phyloP scores from a whole-genome alignment of 371 early-diverging fungal species.

The Lichtheimia ramosa region DNA sequence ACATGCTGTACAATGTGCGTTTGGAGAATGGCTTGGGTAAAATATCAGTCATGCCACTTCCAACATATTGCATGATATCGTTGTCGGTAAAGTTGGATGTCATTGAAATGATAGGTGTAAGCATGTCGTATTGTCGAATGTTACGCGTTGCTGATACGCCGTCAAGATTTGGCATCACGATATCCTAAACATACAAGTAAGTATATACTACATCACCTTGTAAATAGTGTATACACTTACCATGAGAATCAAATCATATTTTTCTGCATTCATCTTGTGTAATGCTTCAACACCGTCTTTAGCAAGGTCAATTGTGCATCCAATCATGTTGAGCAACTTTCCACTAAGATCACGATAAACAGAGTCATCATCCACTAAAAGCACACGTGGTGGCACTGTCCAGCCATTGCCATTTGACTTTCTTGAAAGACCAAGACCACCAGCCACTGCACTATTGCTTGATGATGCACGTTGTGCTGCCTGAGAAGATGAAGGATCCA shows the following conservation, averaged over 20 bases:
- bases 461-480: not conserved
- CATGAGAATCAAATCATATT: slow-evolving; percentile 82
- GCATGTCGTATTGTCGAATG: slow-evolving; percentile 73
- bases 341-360: slow-evolving; percentile 66
- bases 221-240: slow-evolving; percentile 25
- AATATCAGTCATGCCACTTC: slow-evolving; percentile 82
- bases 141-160: slow-evolving; percentile 72
- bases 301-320: slow-evolving; percentile 73
- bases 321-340: slow-evolving; percentile 64
- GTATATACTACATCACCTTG: not conserved
- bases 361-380: slow-evolving; percentile 80
- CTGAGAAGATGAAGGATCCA: not conserved
- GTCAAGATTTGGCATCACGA: slow-evolving; percentile 77
- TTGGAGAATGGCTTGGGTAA: slow-evolving; percentile 79
- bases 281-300: slow-evolving; percentile 76
- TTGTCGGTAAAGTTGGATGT: slow-evolving; percentile 70
- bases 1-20: slow-evolving; percentile 48
- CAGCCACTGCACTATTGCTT: slow-evolving; percentile 2
- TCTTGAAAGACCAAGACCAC: slow-evolving; percentile 1
- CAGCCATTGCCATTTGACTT: slow-evolving; percentile 37
- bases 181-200: slow-evolving; percentile 49
- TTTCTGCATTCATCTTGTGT: slow-evolving; percentile 58
- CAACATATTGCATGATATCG: slow-evolving; percentile 71
- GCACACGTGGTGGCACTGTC: slow-evolving; percentile 69
- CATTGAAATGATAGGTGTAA: slow-evolving; percentile 81